A percentile compares a stretch with the other conserved stretches of the same genome.
phyloP scores from a whole-genome alignment of 306 rosid genomes.

The Ochetophila trinervis region DNA sequence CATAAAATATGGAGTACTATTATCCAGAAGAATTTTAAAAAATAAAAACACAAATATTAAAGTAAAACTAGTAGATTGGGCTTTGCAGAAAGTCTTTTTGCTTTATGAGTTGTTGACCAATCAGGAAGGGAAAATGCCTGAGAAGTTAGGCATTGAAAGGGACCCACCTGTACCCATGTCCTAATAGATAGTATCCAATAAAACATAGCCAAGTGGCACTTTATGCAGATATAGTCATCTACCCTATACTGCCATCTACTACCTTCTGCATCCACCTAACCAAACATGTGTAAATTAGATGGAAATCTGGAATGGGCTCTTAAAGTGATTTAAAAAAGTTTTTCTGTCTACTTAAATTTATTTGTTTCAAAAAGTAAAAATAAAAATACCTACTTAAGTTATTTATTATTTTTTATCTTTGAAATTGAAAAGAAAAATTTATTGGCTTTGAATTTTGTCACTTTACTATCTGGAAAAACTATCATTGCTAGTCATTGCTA shows the following conservation, averaged over 20 bases:
- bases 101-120: slow-evolving; percentile 19
- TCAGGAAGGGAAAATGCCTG: not conserved
- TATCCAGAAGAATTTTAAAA: not conserved
- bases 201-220: not conserved
- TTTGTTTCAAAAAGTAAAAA: too few species aligned
- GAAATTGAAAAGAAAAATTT: too few species aligned
- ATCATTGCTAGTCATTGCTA: too few species aligned
- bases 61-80: not conserved
- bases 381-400: too few species aligned
- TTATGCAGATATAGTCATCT: too few species aligned
- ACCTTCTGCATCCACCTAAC: not conserved
- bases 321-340: too few species aligned
- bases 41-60: not conserved
- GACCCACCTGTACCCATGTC: not conserved
- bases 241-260: not conserved
- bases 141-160: not conserved
- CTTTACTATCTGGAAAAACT: too few species aligned
- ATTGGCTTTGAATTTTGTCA: too few species aligned
- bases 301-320: too few species aligned
- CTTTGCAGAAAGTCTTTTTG: not conserved
- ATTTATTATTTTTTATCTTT: too few species aligned
- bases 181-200: not conserved
- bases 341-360: too few species aligned
- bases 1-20: too few species aligned
- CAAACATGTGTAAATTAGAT: not conserved